These are phyloP conservation scores for Leishmania tarentolae DNA, from an alignment of 208 protist genomes.

Conservation along the genomic window DNA sequence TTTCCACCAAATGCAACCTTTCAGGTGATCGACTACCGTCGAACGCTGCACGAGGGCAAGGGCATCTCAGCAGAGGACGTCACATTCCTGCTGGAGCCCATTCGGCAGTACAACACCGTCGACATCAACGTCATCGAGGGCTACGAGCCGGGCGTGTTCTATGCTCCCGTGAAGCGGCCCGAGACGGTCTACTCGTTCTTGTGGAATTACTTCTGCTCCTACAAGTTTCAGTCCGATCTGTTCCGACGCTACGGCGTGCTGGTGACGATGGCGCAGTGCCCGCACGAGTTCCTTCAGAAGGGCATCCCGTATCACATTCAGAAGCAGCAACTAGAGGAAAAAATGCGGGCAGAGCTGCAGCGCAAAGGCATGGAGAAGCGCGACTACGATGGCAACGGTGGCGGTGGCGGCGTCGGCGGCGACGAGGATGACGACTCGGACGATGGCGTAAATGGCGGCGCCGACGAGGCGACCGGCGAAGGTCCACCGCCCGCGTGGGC, in stretches of 20 bases:
- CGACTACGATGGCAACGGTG: slow-evolving; percentile 9
- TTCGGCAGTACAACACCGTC: slow-evolving; percentile 37
- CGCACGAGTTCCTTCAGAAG: slow-evolving; percentile 74
- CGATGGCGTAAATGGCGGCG: slow-evolving; percentile 18
- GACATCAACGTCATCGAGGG: slow-evolving; percentile 79
- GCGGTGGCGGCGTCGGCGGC: background rate
- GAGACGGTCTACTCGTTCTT: slow-evolving; percentile 78
- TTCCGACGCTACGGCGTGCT: slow-evolving; percentile 79
- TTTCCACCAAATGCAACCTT: slow-evolving; percentile 80
- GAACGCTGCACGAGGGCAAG: slow-evolving; percentile 43
- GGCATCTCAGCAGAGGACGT: slow-evolving; percentile 75
- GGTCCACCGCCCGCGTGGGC: slow-evolving; percentile 26
- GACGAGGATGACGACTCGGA: slow-evolving; percentile 20
- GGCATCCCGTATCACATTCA: slow-evolving; percentile 56
- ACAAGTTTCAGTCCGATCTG: slow-evolving; percentile 64
- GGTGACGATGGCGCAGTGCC: slow-evolving; percentile 79
- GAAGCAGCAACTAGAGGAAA: slow-evolving; percentile 48
- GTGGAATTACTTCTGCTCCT: slow-evolving; percentile 80
- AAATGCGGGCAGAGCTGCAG: slow-evolving; percentile 34
- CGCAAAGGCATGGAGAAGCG: slow-evolving; percentile 22
- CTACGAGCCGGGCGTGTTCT: slow-evolving; percentile 81
- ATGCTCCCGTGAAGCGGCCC: slow-evolving; percentile 73
- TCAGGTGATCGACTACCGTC: slow-evolving; percentile 70
- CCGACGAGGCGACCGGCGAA: slow-evolving; percentile 4
- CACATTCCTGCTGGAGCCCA: slow-evolving; percentile 54